A percentile compares a stretch with the other conserved stretches of the same genome.
phyloP scores from a whole-genome alignment of 768 basidiomycete genomes.

The Trametes maxima region DNA sequence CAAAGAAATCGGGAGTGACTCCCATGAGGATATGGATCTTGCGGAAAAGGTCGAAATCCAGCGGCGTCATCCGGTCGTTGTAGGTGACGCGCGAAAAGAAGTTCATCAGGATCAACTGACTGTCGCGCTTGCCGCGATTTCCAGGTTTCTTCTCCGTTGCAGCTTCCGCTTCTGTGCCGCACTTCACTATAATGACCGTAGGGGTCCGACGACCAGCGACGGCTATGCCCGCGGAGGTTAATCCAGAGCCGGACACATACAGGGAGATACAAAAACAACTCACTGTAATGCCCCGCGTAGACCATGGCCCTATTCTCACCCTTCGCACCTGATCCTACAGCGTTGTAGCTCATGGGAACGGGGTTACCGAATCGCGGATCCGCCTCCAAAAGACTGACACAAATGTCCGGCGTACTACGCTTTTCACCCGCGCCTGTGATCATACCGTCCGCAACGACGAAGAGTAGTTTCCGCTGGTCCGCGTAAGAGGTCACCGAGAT shows the following conservation, averaged over 20 bases:
- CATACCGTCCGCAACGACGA: constrained; percentile 97
- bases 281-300: constrained; percentile 99
- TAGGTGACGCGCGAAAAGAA: constrained; percentile 99
- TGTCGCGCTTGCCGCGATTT: constrained; percentile 97
- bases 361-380: constrained; percentile 97
- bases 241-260: neutral
- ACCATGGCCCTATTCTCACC: constrained; percentile 95
- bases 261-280: constrained; percentile 35
- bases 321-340: constrained; percentile 90
- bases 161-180: constrained; percentile 88
- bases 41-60: constrained; percentile 97
- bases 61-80: constrained; percentile 96
- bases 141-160: constrained; percentile 89
- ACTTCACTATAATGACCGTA: constrained; percentile 93
- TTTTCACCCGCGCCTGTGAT: constrained; percentile 98
- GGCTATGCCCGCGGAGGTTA: constrained; percentile 41
- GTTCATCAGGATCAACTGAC: constrained; percentile 98
- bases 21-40: constrained; percentile 97
- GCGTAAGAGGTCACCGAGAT: constrained; percentile 91
- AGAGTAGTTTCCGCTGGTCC: constrained; percentile 88
- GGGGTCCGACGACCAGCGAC: constrained; percentile 90
- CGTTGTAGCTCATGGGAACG: constrained; percentile 88
- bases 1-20: constrained; percentile 99
- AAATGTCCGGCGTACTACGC: constrained; percentile 93
- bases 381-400: constrained; percentile 86